Conservation (phyloP, 2,329 filamentous ascomycete genomes). For the Hymenoscyphus linearis region DNA sequence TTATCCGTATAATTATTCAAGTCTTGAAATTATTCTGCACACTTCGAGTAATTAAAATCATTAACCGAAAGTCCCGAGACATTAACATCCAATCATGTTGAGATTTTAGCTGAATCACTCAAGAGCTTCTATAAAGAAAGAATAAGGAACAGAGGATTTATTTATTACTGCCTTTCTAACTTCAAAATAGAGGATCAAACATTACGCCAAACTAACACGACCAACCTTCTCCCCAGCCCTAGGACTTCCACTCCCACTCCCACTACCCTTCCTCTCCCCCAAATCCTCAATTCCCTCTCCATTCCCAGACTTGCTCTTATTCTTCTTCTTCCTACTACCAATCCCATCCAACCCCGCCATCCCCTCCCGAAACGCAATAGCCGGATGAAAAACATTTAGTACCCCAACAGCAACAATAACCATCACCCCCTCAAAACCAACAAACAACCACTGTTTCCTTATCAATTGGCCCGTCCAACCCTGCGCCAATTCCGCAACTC, state of each 20-base stretch:
- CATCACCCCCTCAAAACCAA: conserved; percentile 31
- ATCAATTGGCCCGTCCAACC: conserved; percentile 39
- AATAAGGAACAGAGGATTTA: neutral
- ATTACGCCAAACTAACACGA: neutral
- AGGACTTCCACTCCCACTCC: conserved; percentile 10
- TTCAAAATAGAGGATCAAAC: too few relatives aligned
- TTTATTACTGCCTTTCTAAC: neutral
- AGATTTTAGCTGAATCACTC: too few relatives aligned
- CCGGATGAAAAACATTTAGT: conserved; percentile 37
- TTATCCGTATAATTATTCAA: too few relatives aligned
- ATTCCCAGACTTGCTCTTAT: too few relatives aligned
- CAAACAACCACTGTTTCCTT: conserved; percentile 20
- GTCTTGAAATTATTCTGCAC: too few relatives aligned
- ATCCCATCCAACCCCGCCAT: conserved; percentile 10
- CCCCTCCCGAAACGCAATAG: conserved; percentile 13
- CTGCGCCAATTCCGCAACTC: conserved; percentile 47
- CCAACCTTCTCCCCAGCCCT: conserved; percentile 8
- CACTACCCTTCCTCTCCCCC: conserved; percentile 3
- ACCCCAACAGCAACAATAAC: conserved; percentile 22
- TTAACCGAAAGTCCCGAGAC: too few relatives aligned
- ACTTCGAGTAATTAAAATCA: too few relatives aligned
- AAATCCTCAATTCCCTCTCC: neutral
- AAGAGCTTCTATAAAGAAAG: too few relatives aligned
- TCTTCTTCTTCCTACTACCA: conserved; percentile 8
- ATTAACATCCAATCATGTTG: too few relatives aligned